Percentiles rank a stretch among this genome's conserved stretches.
phyloP scores from a whole-genome alignment of 768 basidiomycete species.

The Leccinum imitatum region DNA sequence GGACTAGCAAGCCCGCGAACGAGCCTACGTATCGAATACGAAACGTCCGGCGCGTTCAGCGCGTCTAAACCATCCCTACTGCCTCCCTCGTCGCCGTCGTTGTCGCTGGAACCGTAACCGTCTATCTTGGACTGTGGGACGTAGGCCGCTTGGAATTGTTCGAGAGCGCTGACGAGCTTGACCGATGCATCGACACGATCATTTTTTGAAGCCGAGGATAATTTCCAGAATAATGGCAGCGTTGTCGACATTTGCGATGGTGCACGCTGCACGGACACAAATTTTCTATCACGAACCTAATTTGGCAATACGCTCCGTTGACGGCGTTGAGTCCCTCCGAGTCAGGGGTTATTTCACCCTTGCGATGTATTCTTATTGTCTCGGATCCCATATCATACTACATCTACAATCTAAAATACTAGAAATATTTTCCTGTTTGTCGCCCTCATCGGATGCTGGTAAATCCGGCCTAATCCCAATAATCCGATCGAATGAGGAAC shows the following conservation, averaged over 20 bases:
- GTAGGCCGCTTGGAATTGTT: slow-evolving; percentile 79
- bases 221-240: slow-evolving; percentile 90
- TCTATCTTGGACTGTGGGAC: slow-evolving; percentile 45
- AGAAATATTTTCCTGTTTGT: too few species aligned
- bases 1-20: slow-evolving; percentile 89
- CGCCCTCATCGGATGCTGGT: too few species aligned
- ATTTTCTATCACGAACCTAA: slow-evolving; percentile 7
- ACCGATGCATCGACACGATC: slow-evolving; percentile 84
- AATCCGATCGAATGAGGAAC: too few species aligned
- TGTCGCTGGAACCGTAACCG: slow-evolving; percentile 24
- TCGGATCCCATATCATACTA: too few species aligned
- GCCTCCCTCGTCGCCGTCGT: slow-evolving; percentile 33
- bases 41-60: slow-evolving; percentile 85
- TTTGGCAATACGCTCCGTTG: slow-evolving; percentile 7
- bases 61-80: slow-evolving; percentile 53
- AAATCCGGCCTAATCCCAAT: too few species aligned
- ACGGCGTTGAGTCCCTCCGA: background rate
- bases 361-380: too few species aligned
- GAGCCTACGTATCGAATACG: slow-evolving; percentile 87
- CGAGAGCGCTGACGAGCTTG: slow-evolving; percentile 75
- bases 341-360: too few species aligned
- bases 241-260: slow-evolving; percentile 70
- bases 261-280: background rate
- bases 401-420: too few species aligned
- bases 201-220: slow-evolving; percentile 78